Conservation (phyloP, 805 yeast species). For the Saturnispora diversa region DNA sequence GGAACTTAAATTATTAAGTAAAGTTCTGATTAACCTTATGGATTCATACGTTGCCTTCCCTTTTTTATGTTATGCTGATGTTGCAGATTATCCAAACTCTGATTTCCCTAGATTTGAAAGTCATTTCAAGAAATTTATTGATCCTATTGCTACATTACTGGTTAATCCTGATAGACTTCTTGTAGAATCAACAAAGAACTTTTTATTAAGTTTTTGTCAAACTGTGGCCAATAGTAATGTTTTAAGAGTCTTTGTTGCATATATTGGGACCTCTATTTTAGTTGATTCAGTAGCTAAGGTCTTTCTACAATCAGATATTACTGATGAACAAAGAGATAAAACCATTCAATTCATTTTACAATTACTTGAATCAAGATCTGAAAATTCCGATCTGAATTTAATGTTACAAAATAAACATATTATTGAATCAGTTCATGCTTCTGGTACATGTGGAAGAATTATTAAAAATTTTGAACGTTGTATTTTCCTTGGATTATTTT, state of each 20-base stretch:
- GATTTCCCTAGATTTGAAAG: constrained; percentile 18
- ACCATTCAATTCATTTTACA: constrained; percentile 33
- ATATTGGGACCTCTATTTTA: constrained; percentile 33
- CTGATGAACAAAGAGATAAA: constrained; percentile 23
- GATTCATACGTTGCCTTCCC: constrained; percentile 30
- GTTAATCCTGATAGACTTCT: constrained; percentile 31
- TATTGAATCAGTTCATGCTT: constrained; percentile 16
- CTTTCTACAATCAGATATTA: constrained; percentile 20
- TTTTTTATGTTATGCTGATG: constrained; percentile 24
- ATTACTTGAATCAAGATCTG: constrained; percentile 32
- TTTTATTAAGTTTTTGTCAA: constrained; percentile 28
- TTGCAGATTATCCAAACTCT: constrained; percentile 6
- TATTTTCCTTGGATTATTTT: constrained; percentile 42
- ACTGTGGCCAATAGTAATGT: constrained; percentile 27
- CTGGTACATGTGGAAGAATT: constrained; percentile 27
- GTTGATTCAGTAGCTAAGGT: constrained; percentile 31
- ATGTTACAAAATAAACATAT: constrained; percentile 8
- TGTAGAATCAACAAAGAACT: constrained; percentile 30
- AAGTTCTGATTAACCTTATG: constrained; percentile 25
- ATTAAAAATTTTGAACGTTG: constrained; percentile 42
- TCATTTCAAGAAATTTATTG: constrained; percentile 18
- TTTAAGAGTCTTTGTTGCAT: constrained; percentile 29
- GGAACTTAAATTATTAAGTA: constrained; percentile 2
- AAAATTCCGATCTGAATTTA: constrained; percentile 12
- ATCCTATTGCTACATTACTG: constrained; percentile 33